phyloP scores from a whole-genome alignment of 306 rosid species.

The Citrullus amarus region DNA sequence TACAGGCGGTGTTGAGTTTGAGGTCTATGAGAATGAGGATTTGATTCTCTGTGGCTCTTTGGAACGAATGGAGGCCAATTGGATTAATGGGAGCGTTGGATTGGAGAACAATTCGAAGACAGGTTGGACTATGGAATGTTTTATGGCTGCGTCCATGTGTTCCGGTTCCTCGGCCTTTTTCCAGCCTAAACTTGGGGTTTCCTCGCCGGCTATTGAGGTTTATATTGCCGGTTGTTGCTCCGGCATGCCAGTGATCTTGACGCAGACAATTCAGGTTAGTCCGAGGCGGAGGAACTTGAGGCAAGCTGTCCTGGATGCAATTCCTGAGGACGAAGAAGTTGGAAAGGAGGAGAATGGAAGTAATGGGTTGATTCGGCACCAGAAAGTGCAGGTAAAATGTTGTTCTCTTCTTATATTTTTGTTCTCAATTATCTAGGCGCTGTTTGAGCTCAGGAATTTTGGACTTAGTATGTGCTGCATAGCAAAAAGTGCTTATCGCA shows the following conservation, averaged over 20 bases:
- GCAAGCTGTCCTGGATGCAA: slow-evolving; percentile 54
- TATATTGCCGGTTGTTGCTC: slow-evolving; percentile 82
- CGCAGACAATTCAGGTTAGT: slow-evolving; percentile 56
- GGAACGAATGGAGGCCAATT: slow-evolving; percentile 53
- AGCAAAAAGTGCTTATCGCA: background rate
- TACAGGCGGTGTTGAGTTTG: slow-evolving; percentile 57
- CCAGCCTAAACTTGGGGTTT: slow-evolving; percentile 55
- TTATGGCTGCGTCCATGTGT: slow-evolving; percentile 39
- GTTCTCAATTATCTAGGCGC: background rate
- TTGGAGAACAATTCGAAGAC: slow-evolving; percentile 29
- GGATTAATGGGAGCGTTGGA: slow-evolving; percentile 34
- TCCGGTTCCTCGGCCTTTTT: slow-evolving; percentile 62
- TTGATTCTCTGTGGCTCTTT: slow-evolving; percentile 65
- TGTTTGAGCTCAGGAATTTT: background rate
- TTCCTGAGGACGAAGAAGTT: slow-evolving; percentile 80
- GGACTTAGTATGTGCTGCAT: background rate
- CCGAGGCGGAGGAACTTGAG: slow-evolving; percentile 48
- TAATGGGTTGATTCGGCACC: slow-evolving; percentile 26
- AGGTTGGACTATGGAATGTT: slow-evolving; percentile 72
- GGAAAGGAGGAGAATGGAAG: slow-evolving; percentile 32
- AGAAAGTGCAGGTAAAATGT: slow-evolving; percentile 42
- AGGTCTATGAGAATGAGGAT: slow-evolving; percentile 64
- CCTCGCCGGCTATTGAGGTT: slow-evolving; percentile 65
- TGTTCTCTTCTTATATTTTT: background rate
- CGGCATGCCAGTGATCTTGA: slow-evolving; percentile 66